Base-by-base conservation (phyloP, 495 filamentous ascomycete genomes). In the Sphaerosporella brunnea region DNA sequence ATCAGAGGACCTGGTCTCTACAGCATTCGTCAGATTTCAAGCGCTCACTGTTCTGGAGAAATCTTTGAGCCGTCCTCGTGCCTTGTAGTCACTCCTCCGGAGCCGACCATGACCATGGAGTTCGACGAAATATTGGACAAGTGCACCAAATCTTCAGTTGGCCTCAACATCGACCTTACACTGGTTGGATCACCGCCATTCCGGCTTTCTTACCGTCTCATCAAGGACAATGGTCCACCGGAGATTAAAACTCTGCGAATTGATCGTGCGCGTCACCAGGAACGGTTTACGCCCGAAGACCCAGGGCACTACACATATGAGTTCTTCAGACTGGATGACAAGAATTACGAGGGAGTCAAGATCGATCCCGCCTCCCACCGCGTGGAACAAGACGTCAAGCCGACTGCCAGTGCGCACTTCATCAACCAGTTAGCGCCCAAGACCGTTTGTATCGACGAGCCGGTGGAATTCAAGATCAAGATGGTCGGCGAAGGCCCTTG, bases 381-480 rank as follows among this genome's bases (percentile, higher is more conserved):
- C n/a, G 62, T 95, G 19, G 79, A 93, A 59, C 87, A 94, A 63
- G 77, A 84, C 52, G 86, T 97, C 55, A 94, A 88, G 62, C 90
- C 90, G 2, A 77, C 84, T 11, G 88, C 88, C 4, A 80, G 77
- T 11, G 90, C 90, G 15, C 65, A 69, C 23, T 82, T 96, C 53
- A 55, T 75, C 36, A 67, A 74, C 16, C 43, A 47, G 15, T 64
- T 69, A 10, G 62, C 65, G 2, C 62, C 65, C 8, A 64, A 64
- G 34, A 74, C 71, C 52, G 73, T 77, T 39, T 97, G 90, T 55
- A 80, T 94, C 36, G 85, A 85, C 23, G 79, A 93, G 45, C 70
- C 77, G 21, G 73, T 84, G 3, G 70, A 74, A 20, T 73, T 87
- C 18, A 72, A 80, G 35, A 73, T 96, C 32, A 62, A 68, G 47